A percentile compares a stretch with the other conserved stretches of the same genome.
These are phyloP conservation scores for Effrenium voratum DNA, from an alignment of 73 alveolate species.

Conservation along the genomic window DNA sequence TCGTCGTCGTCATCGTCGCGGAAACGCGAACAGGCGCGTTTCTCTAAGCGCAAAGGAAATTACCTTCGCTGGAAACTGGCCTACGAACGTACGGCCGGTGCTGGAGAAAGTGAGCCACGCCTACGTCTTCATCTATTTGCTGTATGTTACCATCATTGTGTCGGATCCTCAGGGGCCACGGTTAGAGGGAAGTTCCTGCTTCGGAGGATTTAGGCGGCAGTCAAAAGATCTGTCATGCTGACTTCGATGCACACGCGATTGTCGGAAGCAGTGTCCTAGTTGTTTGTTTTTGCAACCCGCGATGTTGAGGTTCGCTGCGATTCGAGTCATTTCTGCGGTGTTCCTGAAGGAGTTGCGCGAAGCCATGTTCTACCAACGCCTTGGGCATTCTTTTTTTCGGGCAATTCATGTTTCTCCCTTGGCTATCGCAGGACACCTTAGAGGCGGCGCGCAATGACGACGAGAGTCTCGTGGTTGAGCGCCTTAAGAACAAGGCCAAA, in stretches of 20 bases:
- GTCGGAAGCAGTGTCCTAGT: background rate
- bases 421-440: slow-evolving; percentile 54
- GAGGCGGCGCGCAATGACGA: slow-evolving; percentile 81
- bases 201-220: too few species aligned
- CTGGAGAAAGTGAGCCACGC: slow-evolving; percentile 59
- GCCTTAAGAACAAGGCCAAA: slow-evolving; percentile 40
- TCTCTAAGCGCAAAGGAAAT: too few species aligned
- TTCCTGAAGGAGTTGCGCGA: background rate
- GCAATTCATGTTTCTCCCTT: too few species aligned
- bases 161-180: background rate
- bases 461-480: slow-evolving; percentile 46
- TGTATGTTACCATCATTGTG: slow-evolving; percentile 60
- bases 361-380: too few species aligned
- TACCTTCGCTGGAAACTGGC: slow-evolving; percentile 76
- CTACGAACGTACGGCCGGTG: slow-evolving; percentile 70
- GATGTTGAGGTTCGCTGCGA: slow-evolving; percentile 57
- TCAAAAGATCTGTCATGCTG: too few species aligned
- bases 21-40: too few species aligned
- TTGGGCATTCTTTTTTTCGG: too few species aligned
- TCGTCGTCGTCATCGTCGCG: too few species aligned
- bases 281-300: too few species aligned
- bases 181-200: too few species aligned
- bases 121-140: slow-evolving; percentile 28
- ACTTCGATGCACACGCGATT: too few species aligned
- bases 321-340: slow-evolving; percentile 40